Percentiles rank a stretch among this genome's conserved stretches.
Evolutionary conservation across 441 rosid species (phyloP).

Genomic region (Pelargonium australe): DNA sequence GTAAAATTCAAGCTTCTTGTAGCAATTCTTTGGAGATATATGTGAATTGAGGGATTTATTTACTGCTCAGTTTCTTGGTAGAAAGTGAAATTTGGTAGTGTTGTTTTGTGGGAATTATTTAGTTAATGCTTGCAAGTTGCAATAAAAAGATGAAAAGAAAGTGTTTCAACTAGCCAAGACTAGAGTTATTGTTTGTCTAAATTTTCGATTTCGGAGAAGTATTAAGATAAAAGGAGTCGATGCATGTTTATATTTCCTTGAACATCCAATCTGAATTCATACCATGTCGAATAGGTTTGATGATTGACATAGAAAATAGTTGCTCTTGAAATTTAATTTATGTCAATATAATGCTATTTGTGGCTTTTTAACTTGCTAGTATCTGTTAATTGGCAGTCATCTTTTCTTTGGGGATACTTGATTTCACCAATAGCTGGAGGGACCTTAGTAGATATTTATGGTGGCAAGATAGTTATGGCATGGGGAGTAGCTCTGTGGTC

Average conservation of each 20-base stretch:
- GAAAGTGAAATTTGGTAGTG: neutral
- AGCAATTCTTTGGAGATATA: neutral
- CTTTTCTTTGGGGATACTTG: constrained; percentile 92
- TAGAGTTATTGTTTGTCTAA: no score
- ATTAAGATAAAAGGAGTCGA: neutral
- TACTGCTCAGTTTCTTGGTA: neutral
- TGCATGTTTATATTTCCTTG: neutral
- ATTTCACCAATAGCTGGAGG: constrained; percentile 93
- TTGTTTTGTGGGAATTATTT: neutral
- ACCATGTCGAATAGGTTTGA: neutral
- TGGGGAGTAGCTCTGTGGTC: constrained; percentile 96
- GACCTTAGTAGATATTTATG: constrained; percentile 78
- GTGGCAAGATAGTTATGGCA: constrained; percentile 87
- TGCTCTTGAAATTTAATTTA: neutral
- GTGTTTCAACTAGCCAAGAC: no score
- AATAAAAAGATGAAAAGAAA: neutral
- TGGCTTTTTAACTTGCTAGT: neutral
- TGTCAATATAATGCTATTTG: neutral
- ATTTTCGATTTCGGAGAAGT: no score
- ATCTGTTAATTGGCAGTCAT: constrained; percentile 46
- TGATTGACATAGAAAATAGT: neutral
- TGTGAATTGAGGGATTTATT: neutral
- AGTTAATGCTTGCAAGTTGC: neutral
- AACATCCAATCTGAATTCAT: no score
- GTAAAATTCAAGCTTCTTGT: constrained; percentile 1